Base-by-base conservation (phyloP, 306 rosid species). In the Morella rubra region DNA sequence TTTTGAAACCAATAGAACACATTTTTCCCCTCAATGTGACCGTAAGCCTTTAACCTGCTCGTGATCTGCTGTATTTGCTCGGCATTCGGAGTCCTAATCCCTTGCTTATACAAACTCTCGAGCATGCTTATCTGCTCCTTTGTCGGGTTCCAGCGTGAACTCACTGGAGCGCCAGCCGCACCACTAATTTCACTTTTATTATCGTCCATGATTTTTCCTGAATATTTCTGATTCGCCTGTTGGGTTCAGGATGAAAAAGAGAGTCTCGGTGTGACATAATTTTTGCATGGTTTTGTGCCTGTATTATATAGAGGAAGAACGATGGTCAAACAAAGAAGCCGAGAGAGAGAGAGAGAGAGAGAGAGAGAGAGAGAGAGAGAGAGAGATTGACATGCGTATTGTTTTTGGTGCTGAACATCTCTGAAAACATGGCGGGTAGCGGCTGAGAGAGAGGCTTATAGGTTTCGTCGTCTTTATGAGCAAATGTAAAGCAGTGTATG, bases 1-100 rank as follows among this genome's bases (percentile, higher is more conserved):
- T 95, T 92, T 79, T 95, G 98, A 83, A 95, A 95, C 98, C 98
- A 95, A 71, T 95, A 95, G 75, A 92, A 95, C 8, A 95, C 98
- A 82, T 95, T 95, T 83, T 95, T 95, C 5, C 96, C 98, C 81
- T 95, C 97, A 66, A 95, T 95, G 85, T 90, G 96, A 27, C 98
- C 96, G 22, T 80, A 90, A 44, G 50, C 81, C 56, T 77, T 89
- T 0, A 95, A 85, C 83, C 93, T 80, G 1, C 80, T 83, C 0
- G 98, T 94, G 5, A 91, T 86, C 60, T 90, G 88, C 75, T 91
- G 97, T 24, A 91, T 94, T 74, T 87, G 91, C 5, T 91, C 97
- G 0, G 97, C 97, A 45, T 80, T 94, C 0, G 98, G 98, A 0
- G 96, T 91, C 41, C 96, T 85, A 79, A 91, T 83, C 3, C 98